A percentile compares a stretch with the other conserved stretches of the same genome.
phyloP scores from a whole-genome alignment of 257 asterid species.

The Solanum verrucosum region DNA sequence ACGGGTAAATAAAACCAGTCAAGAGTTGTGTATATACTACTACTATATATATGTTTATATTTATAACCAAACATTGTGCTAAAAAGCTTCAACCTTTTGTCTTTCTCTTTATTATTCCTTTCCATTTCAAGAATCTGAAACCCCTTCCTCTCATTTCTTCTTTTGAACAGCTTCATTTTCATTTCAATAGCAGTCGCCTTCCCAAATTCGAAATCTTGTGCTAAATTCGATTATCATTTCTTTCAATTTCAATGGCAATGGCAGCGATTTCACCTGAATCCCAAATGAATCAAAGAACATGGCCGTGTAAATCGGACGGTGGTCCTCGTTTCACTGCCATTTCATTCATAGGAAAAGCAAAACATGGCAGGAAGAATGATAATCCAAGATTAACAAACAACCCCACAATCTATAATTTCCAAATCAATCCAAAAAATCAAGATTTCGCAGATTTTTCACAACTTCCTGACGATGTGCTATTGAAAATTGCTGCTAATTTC shows the following conservation, averaged over 20 bases:
- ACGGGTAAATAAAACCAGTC: background rate
- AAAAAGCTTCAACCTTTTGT: background rate
- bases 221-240: background rate
- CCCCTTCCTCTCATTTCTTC: background rate
- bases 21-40: background rate
- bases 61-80: background rate
- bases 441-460: constrained; percentile 29
- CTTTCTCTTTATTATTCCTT: background rate
- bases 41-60: too few relatives aligned
- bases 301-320: constrained; percentile 33
- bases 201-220: background rate
- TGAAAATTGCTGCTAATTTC: constrained; percentile 46
- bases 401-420: constrained; percentile 5
- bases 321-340: constrained; percentile 25
- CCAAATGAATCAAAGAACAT: constrained; percentile 30
- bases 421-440: background rate
- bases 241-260: background rate
- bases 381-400: background rate
- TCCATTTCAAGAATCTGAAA: background rate
- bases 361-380: constrained; percentile 14
- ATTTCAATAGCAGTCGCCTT: background rate
- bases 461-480: constrained; percentile 52
- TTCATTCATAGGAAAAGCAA: constrained; percentile 14
- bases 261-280: background rate
- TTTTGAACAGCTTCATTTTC: background rate